Evolutionary conservation across 345 rosid species (phyloP), one percentile per base, ranked within the genome.

Genomic region (Euclidium syriacum): DNA sequence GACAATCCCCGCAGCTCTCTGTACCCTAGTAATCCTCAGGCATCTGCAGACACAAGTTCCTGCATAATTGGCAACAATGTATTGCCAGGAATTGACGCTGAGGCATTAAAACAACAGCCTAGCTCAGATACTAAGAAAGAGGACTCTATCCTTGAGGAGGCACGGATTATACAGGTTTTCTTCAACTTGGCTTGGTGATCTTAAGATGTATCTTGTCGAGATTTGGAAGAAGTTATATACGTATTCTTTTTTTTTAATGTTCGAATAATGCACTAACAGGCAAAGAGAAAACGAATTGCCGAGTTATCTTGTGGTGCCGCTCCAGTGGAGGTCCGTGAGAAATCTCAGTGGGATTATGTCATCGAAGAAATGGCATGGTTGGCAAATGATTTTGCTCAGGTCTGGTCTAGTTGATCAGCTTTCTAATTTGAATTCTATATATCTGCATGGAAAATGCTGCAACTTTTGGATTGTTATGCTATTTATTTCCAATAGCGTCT

Each of bases 321-420:
- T 19, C 75, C 81, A 20, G 62, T 61, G 67, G 94, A 82, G 73
- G 71, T 29, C 69, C 79, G 70, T 42, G 71, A 68, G 43, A 90
- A 77, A 72, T 81, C 83, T 69, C 95, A 86, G 39, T 95, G 99
- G 99, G 95, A 85, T 76, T 90, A 82, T 77, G 94, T 95, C 73
- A 94, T 95, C n/a, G 98, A 95, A 87, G 99, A 95, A 76, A 90
- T 95, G 96, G 78, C 86, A 55, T 95, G 99, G 99, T 70, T 95
- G 75, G 99, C 99, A 66, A 90, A 88, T 81, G 99, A 95, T 77
- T 85, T 95, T 82, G 85, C 88, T 1, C 99, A 95, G 99, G 99
- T 95, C 62, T 72, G 78, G 22, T 57, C 46, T 39, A 53, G 52
- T 52, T 32, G 18, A 64, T 51, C 64, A 24, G 36, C 40, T 43